Evolutionary conservation across 352 stramenopile genomes (phyloP), one percentile per base, ranked within the genome.

Genomic region (Globisporangium cystogenes): DNA sequence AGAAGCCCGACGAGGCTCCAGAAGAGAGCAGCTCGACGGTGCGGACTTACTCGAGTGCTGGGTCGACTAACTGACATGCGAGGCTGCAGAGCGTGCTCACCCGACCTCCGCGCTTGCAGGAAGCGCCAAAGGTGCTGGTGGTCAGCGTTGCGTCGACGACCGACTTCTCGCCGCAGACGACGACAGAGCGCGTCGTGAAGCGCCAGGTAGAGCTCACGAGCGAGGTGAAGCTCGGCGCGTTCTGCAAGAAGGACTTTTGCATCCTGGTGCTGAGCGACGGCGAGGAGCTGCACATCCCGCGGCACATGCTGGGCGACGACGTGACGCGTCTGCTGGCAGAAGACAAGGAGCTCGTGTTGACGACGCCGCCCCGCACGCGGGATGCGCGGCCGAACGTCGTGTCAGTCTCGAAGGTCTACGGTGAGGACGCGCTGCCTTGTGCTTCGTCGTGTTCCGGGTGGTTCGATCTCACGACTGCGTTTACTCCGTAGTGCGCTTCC

Each of bases 191-290:
- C 20, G 59, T 91, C 31, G 65, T 91, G 16, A 83, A 82, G 53
- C 76, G 81, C 41, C 74, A 81, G 40, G 65, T 88, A 11, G 72
- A 85, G 26, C 52, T 87, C 29, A 51, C 68, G 33, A 73, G 58
- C 21, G 78, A 87, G 16, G 45, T 91, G 2, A 57, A 72, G 37
- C 40, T 91, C 33, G 81, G 81, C 12, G 29, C 53, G 5, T 81
- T 91, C 27, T 55, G 57, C 18, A 65, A 74, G 48, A 81, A 80
- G 36, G 77, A 91, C 31, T 68, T 70, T 3, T 91, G 81, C 48
- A 62, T 91, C 15, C 51, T 92, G 23, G 62, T 92, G 26, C 41
- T 92, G 42, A 92, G 71, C 53, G 65, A 92, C 37, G 81, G 81
- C 14, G 81, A 92, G 71, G 78, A 90, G 44, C 59, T 92, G 14